Evolutionary conservation across 1,284 basidiomycete species (phyloP).

Genomic region (Paramarasmius palmivorus): DNA sequence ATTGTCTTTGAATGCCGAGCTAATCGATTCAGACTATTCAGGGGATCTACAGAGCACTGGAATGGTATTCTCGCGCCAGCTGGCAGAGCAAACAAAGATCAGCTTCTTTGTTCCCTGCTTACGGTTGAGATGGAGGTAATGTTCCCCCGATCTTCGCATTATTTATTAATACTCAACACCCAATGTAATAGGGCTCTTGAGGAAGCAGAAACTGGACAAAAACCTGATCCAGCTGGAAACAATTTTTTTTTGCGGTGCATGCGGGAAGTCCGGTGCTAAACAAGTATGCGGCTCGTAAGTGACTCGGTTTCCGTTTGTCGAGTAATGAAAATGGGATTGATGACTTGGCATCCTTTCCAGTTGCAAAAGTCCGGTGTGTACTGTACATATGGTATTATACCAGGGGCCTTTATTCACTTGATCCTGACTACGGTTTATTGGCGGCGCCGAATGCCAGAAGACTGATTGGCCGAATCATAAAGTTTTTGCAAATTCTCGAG

Average conservation of each 20-base stretch:
- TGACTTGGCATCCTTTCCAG: neutral
- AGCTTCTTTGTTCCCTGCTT: constrained; percentile 23
- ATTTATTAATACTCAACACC: neutral
- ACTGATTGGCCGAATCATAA: constrained; percentile 21
- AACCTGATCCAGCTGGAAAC: neutral
- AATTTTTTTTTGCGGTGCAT: constrained; percentile 19
- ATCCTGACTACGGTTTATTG: constrained; percentile 16
- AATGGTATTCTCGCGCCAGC: constrained; percentile 16
- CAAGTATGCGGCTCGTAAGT: constrained; percentile 12
- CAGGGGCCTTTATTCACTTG: neutral
- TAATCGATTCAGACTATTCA: constrained; percentile 18
- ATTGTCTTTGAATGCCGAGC: constrained; percentile 19
- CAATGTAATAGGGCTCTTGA: constrained; percentile 13
- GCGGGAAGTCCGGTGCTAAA: constrained; percentile 16
- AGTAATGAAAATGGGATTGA: no score
- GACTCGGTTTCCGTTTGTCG: neutral
- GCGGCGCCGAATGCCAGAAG: constrained; percentile 18
- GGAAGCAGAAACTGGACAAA: constrained; percentile 20
- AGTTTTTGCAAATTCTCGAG: constrained; percentile 13
- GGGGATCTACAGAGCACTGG: constrained; percentile 23
- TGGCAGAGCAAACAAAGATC: constrained; percentile 20
- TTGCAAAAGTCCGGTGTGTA: constrained; percentile 1
- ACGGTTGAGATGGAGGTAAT: constrained; percentile 17
- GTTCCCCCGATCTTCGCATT: neutral
- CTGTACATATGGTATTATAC: neutral